Evolutionary conservation across 2,329 filamentous ascomycete species (phyloP), one percentile per base, ranked within the genome.

Genomic region (Knufia petricola): DNA sequence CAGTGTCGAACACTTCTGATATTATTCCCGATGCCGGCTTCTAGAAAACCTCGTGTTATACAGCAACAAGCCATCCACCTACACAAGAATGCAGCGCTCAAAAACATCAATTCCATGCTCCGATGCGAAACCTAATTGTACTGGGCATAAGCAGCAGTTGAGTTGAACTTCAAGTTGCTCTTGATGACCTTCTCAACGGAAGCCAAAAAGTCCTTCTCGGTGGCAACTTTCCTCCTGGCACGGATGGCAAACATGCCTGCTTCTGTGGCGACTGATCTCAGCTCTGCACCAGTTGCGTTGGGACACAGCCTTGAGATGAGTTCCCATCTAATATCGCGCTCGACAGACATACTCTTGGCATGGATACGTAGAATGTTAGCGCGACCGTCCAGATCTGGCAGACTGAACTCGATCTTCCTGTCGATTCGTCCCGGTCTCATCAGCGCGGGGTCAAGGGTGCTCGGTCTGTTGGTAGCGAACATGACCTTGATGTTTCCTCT

Each of bases 401-500:
- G 78, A 1, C 88, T 90, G 74, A 98, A 98, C 69, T 98, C 92
- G 61, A 98, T 98, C 78, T 98, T 98, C 62, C 92, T 81, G 68
- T 96, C 90, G 62, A 96, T 96, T 77, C 90, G 89, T 26, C 90
- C 90, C 9, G 90, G 90, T 72, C 90, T 79, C 88, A 96, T 95
- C 56, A 96, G 77, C 2, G 90, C 90, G n/a, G 90, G 90, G 64
- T 96, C 90, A 48, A 96, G 77, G 3, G 90, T 96, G 3, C 88
- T 95, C 2, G 90, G 90, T 66, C 90, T 78, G 77, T 96, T 96
- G 65, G 90, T 96, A 50, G 90, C 90, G 63, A 96, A 96, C 90
- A 96, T 96, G 69, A 96, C 90, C 72, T 96, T 96, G 77, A 96
- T 96, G 69, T 96, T 96, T 66, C 90, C 90, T 67, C 90, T 79